A percentile compares a stretch with the other conserved stretches of the same genome.
These are phyloP conservation scores for Alternaria conjuncta DNA, from an alignment of 2,329 filamentous ascomycete genomes.

Conservation along the genomic window DNA sequence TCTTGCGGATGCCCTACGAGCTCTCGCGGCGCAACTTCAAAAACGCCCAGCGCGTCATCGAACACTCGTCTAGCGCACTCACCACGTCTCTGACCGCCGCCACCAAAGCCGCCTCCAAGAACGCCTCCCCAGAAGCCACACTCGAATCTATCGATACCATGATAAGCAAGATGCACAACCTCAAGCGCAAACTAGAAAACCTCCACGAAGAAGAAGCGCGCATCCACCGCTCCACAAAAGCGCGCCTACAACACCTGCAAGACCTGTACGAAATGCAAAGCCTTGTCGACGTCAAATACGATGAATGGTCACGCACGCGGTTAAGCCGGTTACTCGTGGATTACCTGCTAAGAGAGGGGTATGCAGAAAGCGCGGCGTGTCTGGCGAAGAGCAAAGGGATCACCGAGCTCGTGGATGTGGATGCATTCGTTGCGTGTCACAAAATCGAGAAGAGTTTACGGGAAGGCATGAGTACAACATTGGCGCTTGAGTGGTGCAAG, in stretches of 20 bases:
- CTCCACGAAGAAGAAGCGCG: constrained; percentile 80
- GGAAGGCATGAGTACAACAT: constrained; percentile 69
- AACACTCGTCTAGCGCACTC: constrained; percentile 71
- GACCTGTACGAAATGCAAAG: constrained; percentile 80
- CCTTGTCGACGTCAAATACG: constrained; percentile 91
- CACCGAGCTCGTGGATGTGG: constrained; percentile 82
- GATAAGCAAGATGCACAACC: constrained; percentile 80
- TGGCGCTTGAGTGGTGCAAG: constrained; percentile 86
- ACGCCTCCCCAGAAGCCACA: constrained; percentile 50
- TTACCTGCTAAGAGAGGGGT: constrained; percentile 85
- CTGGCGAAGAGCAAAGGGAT: constrained; percentile 79
- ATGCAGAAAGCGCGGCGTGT: constrained; percentile 75
- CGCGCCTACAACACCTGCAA: constrained; percentile 80
- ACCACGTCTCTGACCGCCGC: constrained; percentile 63
- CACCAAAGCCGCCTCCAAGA: constrained; percentile 67
- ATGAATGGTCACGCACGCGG: constrained; percentile 82
- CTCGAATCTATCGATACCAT: constrained; percentile 83
- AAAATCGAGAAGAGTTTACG: constrained; percentile 76
- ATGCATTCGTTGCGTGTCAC: constrained; percentile 84
- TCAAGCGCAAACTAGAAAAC: constrained; percentile 84
- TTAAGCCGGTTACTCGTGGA: constrained; percentile 90
- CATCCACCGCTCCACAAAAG: constrained; percentile 76
- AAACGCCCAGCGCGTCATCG: constrained; percentile 76
- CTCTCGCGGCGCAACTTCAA: constrained; percentile 95
- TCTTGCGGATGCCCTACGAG: constrained; percentile 90